phyloP scores from a whole-genome alignment of 139 green algal genomes.

The Chlorella vulgaris region DNA sequence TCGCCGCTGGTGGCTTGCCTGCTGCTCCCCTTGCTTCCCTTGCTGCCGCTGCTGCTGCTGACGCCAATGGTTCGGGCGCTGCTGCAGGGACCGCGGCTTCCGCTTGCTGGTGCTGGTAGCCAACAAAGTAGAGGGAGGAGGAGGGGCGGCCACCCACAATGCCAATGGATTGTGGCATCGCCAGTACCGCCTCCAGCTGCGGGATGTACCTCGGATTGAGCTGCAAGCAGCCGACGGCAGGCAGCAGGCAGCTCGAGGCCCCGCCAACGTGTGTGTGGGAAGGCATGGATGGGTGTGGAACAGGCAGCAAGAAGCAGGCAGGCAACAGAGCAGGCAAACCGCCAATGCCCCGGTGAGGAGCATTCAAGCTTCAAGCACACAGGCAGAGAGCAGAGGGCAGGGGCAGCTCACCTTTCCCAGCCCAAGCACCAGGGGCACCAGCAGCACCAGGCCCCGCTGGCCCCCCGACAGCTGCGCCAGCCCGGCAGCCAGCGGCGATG shows the following conservation, averaged over 20 bases:
- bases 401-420: background rate
- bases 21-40: background rate
- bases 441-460: background rate
- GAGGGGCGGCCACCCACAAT: slow-evolving; percentile 87
- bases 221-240: slow-evolving; percentile 48
- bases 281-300: background rate
- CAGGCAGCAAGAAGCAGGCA: no score
- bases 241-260: background rate
- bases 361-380: background rate
- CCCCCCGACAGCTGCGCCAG: background rate
- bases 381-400: background rate
- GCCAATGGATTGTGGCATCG: slow-evolving; percentile 81
- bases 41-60: background rate
- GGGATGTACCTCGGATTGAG: slow-evolving; percentile 78
- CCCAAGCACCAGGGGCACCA: background rate
- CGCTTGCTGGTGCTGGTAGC: slow-evolving; percentile 60
- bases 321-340: no score
- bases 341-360: background rate
- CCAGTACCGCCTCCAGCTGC: slow-evolving; percentile 79
- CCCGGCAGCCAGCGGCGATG: background rate
- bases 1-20: background rate
- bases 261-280: background rate
- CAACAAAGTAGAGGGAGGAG: slow-evolving; percentile 88
- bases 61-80: background rate
- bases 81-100: background rate